A percentile compares a stretch with the other conserved stretches of the same genome.
phyloP scores from a whole-genome alignment of 2,329 filamentous ascomycete genomes.

The Balansia obtecta region DNA sequence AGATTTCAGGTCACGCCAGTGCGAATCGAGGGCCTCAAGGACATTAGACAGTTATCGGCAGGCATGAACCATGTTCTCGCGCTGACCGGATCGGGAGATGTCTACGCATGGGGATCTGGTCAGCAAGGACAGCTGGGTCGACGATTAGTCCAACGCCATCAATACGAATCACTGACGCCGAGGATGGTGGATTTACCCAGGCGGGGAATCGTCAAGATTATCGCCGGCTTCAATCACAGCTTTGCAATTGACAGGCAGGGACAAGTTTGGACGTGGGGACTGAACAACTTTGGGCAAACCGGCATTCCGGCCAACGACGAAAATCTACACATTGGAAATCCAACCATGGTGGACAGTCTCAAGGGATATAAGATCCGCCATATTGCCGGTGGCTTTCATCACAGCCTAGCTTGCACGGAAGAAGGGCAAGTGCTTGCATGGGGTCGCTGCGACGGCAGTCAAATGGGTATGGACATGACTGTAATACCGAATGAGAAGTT shows the following conservation, averaged over 20 bases:
- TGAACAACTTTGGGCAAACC: constrained; percentile 61
- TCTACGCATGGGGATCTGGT: constrained; percentile 11
- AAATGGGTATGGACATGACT: constrained; percentile 11
- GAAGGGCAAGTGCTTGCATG: constrained; percentile 30
- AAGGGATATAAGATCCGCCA: constrained; percentile 39
- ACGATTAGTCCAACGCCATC: constrained; percentile 36
- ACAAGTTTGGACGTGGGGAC: constrained; percentile 56
- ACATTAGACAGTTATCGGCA: constrained; percentile 45
- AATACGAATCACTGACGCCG: constrained; percentile 34
- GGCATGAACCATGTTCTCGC: constrained; percentile 57
- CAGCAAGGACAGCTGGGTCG: constrained; percentile 38
- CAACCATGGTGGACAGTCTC: constrained; percentile 32
- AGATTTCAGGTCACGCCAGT: constrained; percentile 21
- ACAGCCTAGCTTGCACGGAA: constrained; percentile 29
- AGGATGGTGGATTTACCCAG: constrained; percentile 14
- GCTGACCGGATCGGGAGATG: constrained; percentile 38
- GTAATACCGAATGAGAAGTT: constrained; percentile 3
- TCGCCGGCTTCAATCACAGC: constrained; percentile 53
- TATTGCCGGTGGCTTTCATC: constrained; percentile 33
- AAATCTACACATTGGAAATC: constrained; percentile 31
- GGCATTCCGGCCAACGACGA: constrained; percentile 41
- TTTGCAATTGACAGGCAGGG: constrained; percentile 54
- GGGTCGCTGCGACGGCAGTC: constrained; percentile 30
- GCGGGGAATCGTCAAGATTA: constrained; percentile 24
- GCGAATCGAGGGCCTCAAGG: constrained; percentile 41